Percentiles rank a stretch among this genome's conserved stretches.
These are phyloP conservation scores for Dianthus caryophyllus DNA, from an alignment of 148 eudicot species.

Conservation along the genomic window DNA sequence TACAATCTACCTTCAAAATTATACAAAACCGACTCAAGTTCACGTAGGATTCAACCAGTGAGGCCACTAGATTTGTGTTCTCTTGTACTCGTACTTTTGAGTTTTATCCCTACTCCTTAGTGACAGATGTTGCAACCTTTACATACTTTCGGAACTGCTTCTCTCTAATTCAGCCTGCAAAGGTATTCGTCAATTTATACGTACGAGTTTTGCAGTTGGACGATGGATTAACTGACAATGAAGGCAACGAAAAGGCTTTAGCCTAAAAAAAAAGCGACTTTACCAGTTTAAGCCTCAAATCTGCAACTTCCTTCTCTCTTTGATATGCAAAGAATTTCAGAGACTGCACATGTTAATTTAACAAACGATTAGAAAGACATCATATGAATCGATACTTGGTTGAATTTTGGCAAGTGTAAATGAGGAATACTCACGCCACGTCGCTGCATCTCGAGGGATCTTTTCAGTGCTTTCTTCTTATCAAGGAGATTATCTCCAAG, in stretches of 20 bases:
- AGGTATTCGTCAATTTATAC: not conserved
- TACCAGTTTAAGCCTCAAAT: conserved; percentile 63
- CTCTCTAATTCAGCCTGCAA: conserved; percentile 29
- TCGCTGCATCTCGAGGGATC: conserved; percentile 87
- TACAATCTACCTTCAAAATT: not conserved
- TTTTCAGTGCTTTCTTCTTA: conserved; percentile 70
- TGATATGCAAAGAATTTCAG: conserved; percentile 72
- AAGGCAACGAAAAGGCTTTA: not conserved
- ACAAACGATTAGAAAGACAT: not conserved
- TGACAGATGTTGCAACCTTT: not conserved
- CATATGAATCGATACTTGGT: not conserved
- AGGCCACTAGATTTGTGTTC: not conserved
- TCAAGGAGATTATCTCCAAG: conserved; percentile 52
- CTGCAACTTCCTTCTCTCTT: conserved; percentile 56
- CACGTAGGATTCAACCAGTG: not conserved
- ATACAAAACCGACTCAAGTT: not conserved
- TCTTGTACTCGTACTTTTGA: not conserved
- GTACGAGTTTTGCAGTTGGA: not conserved
- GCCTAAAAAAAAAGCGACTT: not conserved
- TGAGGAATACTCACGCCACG: conserved; percentile 60
- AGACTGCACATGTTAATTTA: conserved; percentile 43
- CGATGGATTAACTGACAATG: no score
- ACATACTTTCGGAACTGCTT: conserved; percentile 2
- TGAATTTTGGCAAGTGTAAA: not conserved
- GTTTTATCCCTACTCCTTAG: no score